Evolutionary conservation across 139 green algal species (phyloP).

Genomic region (Chloropicon primus): DNA sequence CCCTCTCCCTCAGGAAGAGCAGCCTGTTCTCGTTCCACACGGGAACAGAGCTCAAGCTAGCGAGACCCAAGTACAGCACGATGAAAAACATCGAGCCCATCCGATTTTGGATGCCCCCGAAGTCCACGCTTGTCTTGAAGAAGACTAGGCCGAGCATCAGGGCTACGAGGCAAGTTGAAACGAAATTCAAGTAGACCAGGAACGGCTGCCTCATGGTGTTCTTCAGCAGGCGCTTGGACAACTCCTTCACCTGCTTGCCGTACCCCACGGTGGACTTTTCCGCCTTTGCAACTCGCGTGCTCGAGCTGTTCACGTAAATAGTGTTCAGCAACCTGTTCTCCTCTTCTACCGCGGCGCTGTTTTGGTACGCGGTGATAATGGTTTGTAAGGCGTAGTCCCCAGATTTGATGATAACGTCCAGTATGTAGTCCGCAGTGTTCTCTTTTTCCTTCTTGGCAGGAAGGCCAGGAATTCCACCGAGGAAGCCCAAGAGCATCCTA

Average conservation of each 20-base stretch:
- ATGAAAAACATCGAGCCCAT: slow-evolving; percentile 43
- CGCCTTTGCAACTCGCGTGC: slow-evolving; percentile 21
- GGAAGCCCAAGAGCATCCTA: not conserved
- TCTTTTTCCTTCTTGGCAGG: not conserved
- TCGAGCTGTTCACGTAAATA: not conserved
- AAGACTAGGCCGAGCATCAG: slow-evolving; percentile 1
- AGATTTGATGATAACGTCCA: slow-evolving; percentile 48
- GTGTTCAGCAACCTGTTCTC: not conserved
- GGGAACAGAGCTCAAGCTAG: not conserved
- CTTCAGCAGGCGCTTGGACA: slow-evolving; percentile 18
- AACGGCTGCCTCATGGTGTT: slow-evolving; percentile 36
- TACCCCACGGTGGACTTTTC: slow-evolving; percentile 20
- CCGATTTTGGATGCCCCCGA: slow-evolving; percentile 13
- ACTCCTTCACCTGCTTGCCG: slow-evolving; percentile 17
- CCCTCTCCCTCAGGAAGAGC: slow-evolving; percentile 28
- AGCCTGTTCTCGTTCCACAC: not conserved
- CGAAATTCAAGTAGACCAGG: slow-evolving; percentile 24
- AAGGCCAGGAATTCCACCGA: slow-evolving; percentile 6
- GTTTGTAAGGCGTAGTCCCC: slow-evolving; percentile 17
- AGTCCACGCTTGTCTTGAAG: not conserved
- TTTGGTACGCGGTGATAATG: slow-evolving; percentile 2
- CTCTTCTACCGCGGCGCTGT: not conserved
- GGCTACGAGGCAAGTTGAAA: slow-evolving; percentile 6
- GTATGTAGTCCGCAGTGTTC: slow-evolving; percentile 41
- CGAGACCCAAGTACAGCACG: not conserved